Evolutionary conservation across 2,329 filamentous ascomycete genomes (phyloP).

Genomic region (Aspergillus pseudoglaucus): DNA sequence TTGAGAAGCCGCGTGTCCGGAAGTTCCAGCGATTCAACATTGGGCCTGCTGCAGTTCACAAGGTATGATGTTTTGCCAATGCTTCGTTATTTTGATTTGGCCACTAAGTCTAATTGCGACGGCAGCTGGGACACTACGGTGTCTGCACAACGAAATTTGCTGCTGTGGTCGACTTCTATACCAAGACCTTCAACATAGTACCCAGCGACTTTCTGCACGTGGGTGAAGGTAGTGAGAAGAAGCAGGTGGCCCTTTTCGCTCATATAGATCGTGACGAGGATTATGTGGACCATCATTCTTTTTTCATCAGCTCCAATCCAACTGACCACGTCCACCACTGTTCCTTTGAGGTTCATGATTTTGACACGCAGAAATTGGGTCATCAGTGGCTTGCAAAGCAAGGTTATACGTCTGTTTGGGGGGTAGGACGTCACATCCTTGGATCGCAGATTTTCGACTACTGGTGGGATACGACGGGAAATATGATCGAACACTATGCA

Average conservation of each 20-base stretch:
- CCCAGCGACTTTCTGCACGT: slow-evolving; percentile 26
- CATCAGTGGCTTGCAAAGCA: slow-evolving; percentile 46
- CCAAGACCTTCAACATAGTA: slow-evolving; percentile 24
- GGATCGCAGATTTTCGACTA: slow-evolving; percentile 14
- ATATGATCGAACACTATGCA: slow-evolving; percentile 14
- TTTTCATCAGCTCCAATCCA: slow-evolving; percentile 39
- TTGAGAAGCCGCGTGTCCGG: slow-evolving; percentile 21
- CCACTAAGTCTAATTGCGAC: not conserved
- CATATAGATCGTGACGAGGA: slow-evolving; percentile 45
- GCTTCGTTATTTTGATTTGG: not conserved
- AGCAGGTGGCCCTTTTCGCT: slow-evolving; percentile 40
- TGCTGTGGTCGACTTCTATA: slow-evolving; percentile 21
- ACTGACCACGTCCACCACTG: slow-evolving; percentile 44
- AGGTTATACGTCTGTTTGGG: slow-evolving; percentile 32
- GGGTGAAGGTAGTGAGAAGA: slow-evolving; percentile 9
- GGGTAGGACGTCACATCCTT: slow-evolving; percentile 12
- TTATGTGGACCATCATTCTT: slow-evolving; percentile 47
- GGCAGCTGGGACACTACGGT: slow-evolving; percentile 22
- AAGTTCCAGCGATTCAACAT: slow-evolving; percentile 23
- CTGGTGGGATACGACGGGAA: slow-evolving; percentile 10
- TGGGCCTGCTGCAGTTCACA: slow-evolving; percentile 27
- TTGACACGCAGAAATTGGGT: slow-evolving; percentile 47
- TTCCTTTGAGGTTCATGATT: slow-evolving; percentile 48
- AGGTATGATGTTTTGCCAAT: slow-evolving; percentile 12
- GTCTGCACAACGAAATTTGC: slow-evolving; percentile 21